Evolutionary conservation across 208 protist genomes (phyloP), one percentile per base, ranked within the genome.

Genomic region (Sergeia podlipaevii): DNA sequence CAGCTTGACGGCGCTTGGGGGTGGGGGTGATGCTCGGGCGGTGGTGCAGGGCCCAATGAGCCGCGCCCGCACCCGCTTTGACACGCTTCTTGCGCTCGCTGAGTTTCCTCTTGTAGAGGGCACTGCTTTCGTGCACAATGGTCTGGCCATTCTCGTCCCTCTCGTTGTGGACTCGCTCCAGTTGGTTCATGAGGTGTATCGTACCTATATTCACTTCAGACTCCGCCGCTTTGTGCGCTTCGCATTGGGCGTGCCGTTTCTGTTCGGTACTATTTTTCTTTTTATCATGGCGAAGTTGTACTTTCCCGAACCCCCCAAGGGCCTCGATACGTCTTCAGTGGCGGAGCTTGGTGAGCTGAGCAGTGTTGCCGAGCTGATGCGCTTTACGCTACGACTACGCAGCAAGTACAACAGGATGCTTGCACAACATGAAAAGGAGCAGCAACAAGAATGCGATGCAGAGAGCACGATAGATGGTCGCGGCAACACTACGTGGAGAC

Each of bases 211-310:
- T 20, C 45, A 70, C 47, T 39, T 47, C 1, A 56, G 61, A 15
- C 37, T 80, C 36, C 62, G 70, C 6, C 59, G 68, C 24, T n/a
- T 60, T 1, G 43, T 85, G 17, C 65, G 69, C 38, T 68, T 77
- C 36, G 56, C 61, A 15, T 21, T 85, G 18, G 72, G 61, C 37
- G 50, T 72, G 5, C 73, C 71, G 0, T 60, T 71, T 18, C 41
- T 69, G 17, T 39, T 41, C 21, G 65, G 63, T 10, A 46, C 57
- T 10, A 21, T 74, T 0, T 85, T 78, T 52, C 46, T 85, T 23
- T 47, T 65, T 29, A 34, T 50, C 24, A 75, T 75, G 68, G 27
- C 29, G 10, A 28, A 54, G 5, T 80, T 61, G 60, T 74, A 73
- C 57, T 68, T 78, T 41, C 69, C 72, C 0, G 54, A 63, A 7